These are phyloP conservation scores for Emergomyces africanus DNA, from an alignment of 2,329 filamentous ascomycete genomes.

Conservation along the genomic window DNA sequence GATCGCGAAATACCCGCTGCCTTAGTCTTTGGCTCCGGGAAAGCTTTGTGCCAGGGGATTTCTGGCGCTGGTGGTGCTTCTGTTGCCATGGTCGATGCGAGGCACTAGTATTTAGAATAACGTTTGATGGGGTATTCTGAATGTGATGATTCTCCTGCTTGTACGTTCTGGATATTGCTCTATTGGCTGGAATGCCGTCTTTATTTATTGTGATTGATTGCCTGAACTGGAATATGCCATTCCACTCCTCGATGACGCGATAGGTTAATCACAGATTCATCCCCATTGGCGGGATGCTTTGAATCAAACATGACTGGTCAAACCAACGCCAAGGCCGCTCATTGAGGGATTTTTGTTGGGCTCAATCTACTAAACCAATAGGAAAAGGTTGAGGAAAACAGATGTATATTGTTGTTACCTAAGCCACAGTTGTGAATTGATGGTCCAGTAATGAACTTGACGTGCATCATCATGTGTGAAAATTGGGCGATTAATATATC, in stretches of 20 bases:
- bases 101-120: neutral
- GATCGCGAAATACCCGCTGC: slow-evolving; percentile 19
- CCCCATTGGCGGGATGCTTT: neutral
- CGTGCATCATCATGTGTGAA: neutral
- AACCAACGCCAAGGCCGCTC: no score
- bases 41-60: slow-evolving; percentile 30
- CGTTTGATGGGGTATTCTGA: neutral
- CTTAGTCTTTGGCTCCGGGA: slow-evolving; percentile 23
- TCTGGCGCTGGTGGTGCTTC: slow-evolving; percentile 3
- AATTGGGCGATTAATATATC: neutral
- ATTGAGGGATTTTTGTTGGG: no score
- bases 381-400: no score
- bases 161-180: no score
- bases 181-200: no score
- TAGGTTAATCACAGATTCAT: neutral
- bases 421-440: neutral
- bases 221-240: no score
- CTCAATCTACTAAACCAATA: no score
- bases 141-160: no score
- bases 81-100: neutral
- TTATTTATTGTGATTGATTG: no score
- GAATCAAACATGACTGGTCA: no score
- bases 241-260: neutral
- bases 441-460: neutral
- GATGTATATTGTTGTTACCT: neutral